Percentiles rank a stretch among this genome's conserved stretches.
These are phyloP conservation scores for Suillus plorans DNA, from an alignment of 768 basidiomycete species.

Conservation along the genomic window DNA sequence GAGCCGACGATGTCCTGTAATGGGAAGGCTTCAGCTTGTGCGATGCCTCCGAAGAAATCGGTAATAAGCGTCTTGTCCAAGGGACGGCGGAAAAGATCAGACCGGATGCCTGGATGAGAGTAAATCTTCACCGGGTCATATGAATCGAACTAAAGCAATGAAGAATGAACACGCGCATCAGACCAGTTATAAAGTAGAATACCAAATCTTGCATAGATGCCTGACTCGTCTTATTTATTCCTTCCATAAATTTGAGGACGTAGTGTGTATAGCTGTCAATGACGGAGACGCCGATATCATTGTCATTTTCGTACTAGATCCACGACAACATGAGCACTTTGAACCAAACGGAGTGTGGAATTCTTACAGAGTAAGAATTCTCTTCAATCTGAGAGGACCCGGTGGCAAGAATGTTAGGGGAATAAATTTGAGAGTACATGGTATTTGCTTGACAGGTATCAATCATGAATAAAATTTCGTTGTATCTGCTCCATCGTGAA, in stretches of 20 bases:
- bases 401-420: conserved; percentile 89
- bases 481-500: conserved; percentile 55
- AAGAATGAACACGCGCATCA: conserved; percentile 11
- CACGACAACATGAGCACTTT: conserved; percentile 2
- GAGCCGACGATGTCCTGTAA: conserved; percentile 6
- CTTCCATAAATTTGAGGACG: conserved; percentile 87
- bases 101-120: conserved; percentile 88
- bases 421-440: conserved; percentile 91
- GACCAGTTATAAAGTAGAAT: conserved; percentile 26
- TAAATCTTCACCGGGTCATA: conserved; percentile 75
- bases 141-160: conserved; percentile 63
- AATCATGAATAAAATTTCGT: conserved; percentile 96
- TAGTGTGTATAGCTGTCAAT: conserved; percentile 96
- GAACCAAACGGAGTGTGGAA: not conserved
- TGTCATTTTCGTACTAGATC: conserved; percentile 83
- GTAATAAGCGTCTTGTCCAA: conserved; percentile 67
- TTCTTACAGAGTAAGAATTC: conserved; percentile 87
- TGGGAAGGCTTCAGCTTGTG: conserved; percentile 71
- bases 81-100: conserved; percentile 71
- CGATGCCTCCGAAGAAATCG: conserved; percentile 88
- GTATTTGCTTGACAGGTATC: conserved; percentile 98
- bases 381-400: conserved; percentile 83
- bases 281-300: conserved; percentile 92
- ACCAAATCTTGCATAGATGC: conserved; percentile 82
- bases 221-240: conserved; percentile 86